Evolutionary conservation across 176 grass and related monocot species (phyloP).

Genomic region (Lolium rigidum): DNA sequence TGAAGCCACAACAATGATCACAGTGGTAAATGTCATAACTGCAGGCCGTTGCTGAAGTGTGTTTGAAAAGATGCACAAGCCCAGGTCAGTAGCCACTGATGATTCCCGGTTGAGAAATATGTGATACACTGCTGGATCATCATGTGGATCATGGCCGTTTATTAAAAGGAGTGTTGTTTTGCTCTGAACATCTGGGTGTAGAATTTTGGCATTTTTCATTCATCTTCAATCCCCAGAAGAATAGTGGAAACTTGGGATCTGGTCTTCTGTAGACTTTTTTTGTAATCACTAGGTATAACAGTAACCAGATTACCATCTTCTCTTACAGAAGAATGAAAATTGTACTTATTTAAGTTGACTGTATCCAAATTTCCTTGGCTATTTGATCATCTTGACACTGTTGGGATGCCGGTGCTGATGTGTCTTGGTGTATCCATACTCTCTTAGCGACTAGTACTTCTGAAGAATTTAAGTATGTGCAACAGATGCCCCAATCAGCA

Average conservation of each 20-base stretch:
- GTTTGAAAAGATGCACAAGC: too few species aligned
- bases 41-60: too few species aligned
- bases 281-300: constrained; percentile 22
- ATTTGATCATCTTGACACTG: background rate
- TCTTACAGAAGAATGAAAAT: background rate
- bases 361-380: background rate
- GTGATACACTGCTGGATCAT: too few species aligned
- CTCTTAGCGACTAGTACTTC: background rate
- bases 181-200: too few species aligned
- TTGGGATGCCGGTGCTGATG: background rate
- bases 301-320: background rate
- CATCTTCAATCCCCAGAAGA: too few species aligned
- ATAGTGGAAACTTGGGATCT: background rate
- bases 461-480: background rate
- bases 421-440: background rate
- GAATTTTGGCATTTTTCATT: too few species aligned
- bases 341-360: background rate
- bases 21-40: too few species aligned
- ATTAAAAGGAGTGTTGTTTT: too few species aligned
- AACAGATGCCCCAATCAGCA: background rate
- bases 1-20: too few species aligned
- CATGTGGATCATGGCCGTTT: too few species aligned
- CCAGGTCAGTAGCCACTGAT: too few species aligned
- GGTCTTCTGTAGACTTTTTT: background rate
- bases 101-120: too few species aligned